Base-by-base conservation (phyloP, 768 basidiomycete species). In the Nidularia sp. region DNA sequence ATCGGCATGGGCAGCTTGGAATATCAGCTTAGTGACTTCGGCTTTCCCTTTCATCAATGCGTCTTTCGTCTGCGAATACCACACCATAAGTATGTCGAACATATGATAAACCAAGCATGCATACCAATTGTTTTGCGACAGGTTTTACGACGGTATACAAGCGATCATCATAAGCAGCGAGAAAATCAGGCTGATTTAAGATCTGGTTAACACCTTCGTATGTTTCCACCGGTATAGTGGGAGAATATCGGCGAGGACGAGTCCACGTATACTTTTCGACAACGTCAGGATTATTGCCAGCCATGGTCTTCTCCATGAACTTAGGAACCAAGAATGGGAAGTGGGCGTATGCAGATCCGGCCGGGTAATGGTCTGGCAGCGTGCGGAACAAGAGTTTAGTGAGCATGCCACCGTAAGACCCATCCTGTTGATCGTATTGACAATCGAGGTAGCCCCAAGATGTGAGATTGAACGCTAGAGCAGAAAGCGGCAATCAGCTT, bases 401-500 rank as follows among this genome's bases (percentile, higher is more conserved):
- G 54, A 93, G 75, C 67, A 88, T 77, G 13, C 89, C 90, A 13
- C 90, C 90, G 53, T 77, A 85, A 0, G 88, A 87, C 29, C 89
- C 86, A 56, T 91, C 85, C 36, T 76, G 60, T 32, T 69, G 60
- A 67, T 88, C 77, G 42, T 76, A 75, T 68, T 83, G 80, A 61
- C 83, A 85, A 63, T 90, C 85, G 52, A 82, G 72, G 63, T 80
- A 90, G 25, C 88, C 90, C 90, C 90, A 93, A 1, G 82, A 67
- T 2, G 91, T 92, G 7, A 89, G 67, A 63, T 90, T 91, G 60
- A 71, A 76, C 7, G 89, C 86, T 89, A 59, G 5, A 49, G 31
- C 41, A 49, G 0, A 49, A 33, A 7, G 33, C 18, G 25, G 34
- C 33, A 36, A 48, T 10, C 10, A 9, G 13, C 15, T 29, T 29